Base-by-base conservation (phyloP, 2,329 filamentous ascomycete genomes). In the Exophiala aquamarina region DNA sequence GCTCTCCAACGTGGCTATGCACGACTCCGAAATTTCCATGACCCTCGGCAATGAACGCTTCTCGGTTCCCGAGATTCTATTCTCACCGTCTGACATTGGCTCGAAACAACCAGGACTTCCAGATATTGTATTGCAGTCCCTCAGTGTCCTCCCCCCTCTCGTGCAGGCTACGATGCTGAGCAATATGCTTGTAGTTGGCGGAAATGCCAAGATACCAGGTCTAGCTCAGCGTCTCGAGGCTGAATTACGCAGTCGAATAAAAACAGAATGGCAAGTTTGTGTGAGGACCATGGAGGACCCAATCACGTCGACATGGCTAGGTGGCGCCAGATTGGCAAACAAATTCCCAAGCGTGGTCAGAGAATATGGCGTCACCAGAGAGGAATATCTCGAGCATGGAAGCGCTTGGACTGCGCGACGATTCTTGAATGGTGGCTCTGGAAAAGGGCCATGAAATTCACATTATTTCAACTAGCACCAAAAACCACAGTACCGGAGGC, bases 1-100 rank as follows among this genome's bases (percentile, higher is more conserved):
- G 72, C 8, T 68, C 78, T 13, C 64, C 72, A n/a, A 65, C 67
- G 14, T 67, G 63, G 69, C 70, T 61, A 64, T 71, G 42, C 61
- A 73, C 69, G 34, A 67, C 67, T 74, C 76, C 18, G 92, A 97
- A 64, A 91, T 97, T 64, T 76, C 91, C 11, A 70, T 98, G 54
- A 89, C 90, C 0, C 75, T 98, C 8, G 85, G 89, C 3, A 97
- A 96, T 66, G 93, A 98, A 70, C 82, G 92, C 36, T 98, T 98
- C 63, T 75, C 82, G 2, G 86, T 95, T 0, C 92, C 93, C 0
- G 93, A 98, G 65, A 75, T 97, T 4, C 71, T 98, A 2, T 97
- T 98, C 70, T 86, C 79, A 45, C 93, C 93, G 0, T 77, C 79
- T 3, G 92, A 97, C 67, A 84, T 95, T 34, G 91, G 90, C 1